These are phyloP conservation scores for Schwanniomyces vanrijiae DNA, from an alignment of 805 yeast genomes.

Conservation along the genomic window DNA sequence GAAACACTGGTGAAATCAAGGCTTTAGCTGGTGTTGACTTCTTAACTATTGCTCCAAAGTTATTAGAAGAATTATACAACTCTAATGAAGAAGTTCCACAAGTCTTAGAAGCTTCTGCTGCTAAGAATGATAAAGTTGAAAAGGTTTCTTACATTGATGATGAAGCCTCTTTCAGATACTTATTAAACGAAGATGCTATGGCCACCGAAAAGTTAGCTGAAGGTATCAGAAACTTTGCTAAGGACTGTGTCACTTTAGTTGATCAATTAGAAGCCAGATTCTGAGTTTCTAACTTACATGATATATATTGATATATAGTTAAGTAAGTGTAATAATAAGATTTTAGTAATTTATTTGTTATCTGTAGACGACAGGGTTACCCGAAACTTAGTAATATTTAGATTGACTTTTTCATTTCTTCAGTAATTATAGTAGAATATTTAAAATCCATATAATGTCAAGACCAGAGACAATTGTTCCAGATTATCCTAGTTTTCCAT, in stretches of 20 bases:
- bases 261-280: constrained; percentile 62
- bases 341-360: background rate
- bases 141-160: constrained; percentile 82
- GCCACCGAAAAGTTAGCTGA: constrained; percentile 96
- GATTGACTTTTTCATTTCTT: no score
- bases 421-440: background rate
- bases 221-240: constrained; percentile 97
- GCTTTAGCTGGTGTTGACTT: constrained; percentile 97
- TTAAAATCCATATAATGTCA: constrained; percentile 18
- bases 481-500: constrained; percentile 50
- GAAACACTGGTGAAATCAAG: constrained; percentile 93
- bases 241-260: constrained; percentile 82
- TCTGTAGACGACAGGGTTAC: background rate
- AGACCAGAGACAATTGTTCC: constrained; percentile 46
- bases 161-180: constrained; percentile 88
- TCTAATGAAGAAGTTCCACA: constrained; percentile 79
- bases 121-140: constrained; percentile 50
- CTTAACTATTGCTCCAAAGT: constrained; percentile 91
- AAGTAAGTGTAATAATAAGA: background rate
- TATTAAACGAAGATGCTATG: constrained; percentile 94
- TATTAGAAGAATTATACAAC: constrained; percentile 84
- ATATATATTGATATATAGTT: background rate
- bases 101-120: constrained; percentile 68
- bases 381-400: background rate
- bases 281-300: constrained; percentile 20